Conservation (phyloP, 177 flowering plant genomes). For the Vitis hybrid region DNA sequence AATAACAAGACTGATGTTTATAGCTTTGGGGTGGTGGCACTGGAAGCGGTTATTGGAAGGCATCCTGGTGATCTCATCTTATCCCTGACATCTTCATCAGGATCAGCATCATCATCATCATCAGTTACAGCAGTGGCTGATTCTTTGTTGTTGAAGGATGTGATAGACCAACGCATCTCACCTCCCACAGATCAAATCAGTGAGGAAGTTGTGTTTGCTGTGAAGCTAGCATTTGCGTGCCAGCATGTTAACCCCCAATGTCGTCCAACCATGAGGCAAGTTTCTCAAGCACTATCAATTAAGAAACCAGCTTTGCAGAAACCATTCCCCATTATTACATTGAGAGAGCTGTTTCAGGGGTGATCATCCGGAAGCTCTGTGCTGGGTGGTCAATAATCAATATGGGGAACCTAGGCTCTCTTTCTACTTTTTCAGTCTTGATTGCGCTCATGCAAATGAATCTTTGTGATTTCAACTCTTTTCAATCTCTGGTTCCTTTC, state of each 20-base stretch:
- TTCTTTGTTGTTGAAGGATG: conserved; percentile 5
- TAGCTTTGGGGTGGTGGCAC: conserved; percentile 21
- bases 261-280: conserved; percentile 18
- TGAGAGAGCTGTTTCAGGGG: too few relatives aligned
- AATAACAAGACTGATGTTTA: conserved; percentile 20
- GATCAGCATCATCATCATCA: not conserved
- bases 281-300: conserved; percentile 3
- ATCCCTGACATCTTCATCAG: not conserved
- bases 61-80: conserved; percentile 24
- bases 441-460: too few relatives aligned
- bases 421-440: too few relatives aligned
- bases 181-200: not conserved
- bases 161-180: conserved; percentile 16
- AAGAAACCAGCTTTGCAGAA: not conserved
- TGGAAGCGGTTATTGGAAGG: conserved; percentile 18
- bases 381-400: too few relatives aligned
- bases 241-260: conserved; percentile 7
- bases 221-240: conserved; percentile 16
- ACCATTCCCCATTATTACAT: too few relatives aligned
- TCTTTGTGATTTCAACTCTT: too few relatives aligned
- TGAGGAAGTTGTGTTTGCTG: not conserved
- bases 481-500: too few relatives aligned
- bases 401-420: too few relatives aligned
- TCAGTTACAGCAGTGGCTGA: not conserved
- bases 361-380: too few relatives aligned